Base-by-base conservation (phyloP, 495 filamentous ascomycete genomes). In the Astrothelium macrocarpum region DNA sequence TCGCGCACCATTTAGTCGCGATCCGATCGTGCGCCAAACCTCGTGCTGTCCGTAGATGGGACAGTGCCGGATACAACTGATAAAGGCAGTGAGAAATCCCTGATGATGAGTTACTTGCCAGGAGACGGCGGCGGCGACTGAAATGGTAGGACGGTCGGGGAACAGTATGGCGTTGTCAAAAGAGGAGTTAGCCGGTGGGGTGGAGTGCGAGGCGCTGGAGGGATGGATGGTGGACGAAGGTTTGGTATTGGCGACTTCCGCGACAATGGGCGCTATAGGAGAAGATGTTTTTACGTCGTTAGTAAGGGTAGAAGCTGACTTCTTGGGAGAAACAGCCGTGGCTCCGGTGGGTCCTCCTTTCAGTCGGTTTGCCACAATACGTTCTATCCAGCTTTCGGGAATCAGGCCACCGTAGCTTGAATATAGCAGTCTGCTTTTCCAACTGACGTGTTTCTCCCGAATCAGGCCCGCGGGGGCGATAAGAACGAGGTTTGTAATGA, bases 391-490 rank as follows among this genome's bases (percentile, higher is more conserved):
- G 59, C 71, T 73, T 58, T 86, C 82, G 0, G 88, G 87, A 32
- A 90, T 61, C 1, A 85, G 65, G 12, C 80, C 63, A 7, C 66
- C 80, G 49, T 29, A 56, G 2, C 77, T 75, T 2, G 78, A 79
- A 68, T 89, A 91, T 18, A 90, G 75, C 43, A 90, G 69, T 59
- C 80, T 79, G 39, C 80, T 84, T 31, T 79, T 70, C 69, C 78
- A 77, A 66, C 79, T 82, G 63, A 90, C 82, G 65, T 85, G 86
- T n/a, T 80, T 75, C 1, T 81, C 71, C 32, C 88, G 81, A 53
- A 95, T 79, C 34, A 94, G 75, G 0, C 92, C 93, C 1, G 84
- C 75, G 0, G 90, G 87, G 0, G 90, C 89, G 36, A 96, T 77
- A 32, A 97, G 81, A 7, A 90, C 78, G 11, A 96, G 75, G 4